Evolutionary conservation across 192 early-diverging fungal genomes (phyloP).

Genomic region (Entomortierella parvispora): DNA sequence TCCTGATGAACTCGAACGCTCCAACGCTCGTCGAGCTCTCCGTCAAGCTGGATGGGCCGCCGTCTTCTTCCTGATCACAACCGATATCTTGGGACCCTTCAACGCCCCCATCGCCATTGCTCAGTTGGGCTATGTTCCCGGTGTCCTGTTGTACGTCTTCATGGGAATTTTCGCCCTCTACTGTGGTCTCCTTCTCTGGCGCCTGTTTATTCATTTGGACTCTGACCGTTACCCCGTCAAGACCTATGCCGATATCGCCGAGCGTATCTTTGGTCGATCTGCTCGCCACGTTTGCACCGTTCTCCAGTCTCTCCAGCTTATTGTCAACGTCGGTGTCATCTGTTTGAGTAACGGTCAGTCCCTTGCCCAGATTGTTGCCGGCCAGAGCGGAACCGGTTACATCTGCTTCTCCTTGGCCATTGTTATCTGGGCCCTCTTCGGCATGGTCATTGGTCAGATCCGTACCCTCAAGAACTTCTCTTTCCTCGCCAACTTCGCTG

Average conservation of each 20-base stretch:
- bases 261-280: conserved; percentile 16
- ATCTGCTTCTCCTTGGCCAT: conserved; percentile 27
- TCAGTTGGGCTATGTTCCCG: conserved; percentile 28
- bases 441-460: conserved; percentile 37
- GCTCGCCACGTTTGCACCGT: conserved; percentile 14
- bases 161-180: conserved; percentile 17
- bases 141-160: conserved; percentile 16
- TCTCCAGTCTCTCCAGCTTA: conserved; percentile 21
- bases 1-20: conserved; percentile 10
- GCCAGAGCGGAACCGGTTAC: not conserved
- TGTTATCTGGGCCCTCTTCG: conserved; percentile 29
- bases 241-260: conserved; percentile 19
- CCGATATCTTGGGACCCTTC: conserved; percentile 36
- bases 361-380: conserved; percentile 15
- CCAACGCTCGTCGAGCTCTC: conserved; percentile 17
- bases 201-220: conserved; percentile 16
- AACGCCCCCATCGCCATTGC: conserved; percentile 19
- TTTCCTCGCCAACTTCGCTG: conserved; percentile 16
- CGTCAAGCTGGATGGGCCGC: conserved; percentile 15
- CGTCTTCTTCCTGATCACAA: conserved; percentile 36
- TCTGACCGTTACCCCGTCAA: conserved; percentile 10
- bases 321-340: conserved; percentile 28
- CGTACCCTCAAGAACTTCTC: conserved; percentile 29
- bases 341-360: conserved; percentile 23
- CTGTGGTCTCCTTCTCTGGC: conserved; percentile 13